These are phyloP conservation scores for Hydnum rufescens DNA, from an alignment of 768 basidiomycete genomes.

Conservation along the genomic window DNA sequence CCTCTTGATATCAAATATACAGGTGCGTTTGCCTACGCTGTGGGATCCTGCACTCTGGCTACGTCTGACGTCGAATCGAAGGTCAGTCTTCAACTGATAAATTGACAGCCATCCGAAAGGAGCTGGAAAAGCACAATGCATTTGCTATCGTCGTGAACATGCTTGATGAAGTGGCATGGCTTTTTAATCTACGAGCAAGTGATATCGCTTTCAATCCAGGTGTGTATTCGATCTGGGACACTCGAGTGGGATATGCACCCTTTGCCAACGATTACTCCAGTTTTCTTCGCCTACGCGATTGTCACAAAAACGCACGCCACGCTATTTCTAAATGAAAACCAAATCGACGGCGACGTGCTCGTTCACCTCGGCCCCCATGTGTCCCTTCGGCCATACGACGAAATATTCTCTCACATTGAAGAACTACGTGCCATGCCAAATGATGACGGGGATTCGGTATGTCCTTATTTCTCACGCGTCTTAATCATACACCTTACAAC, in stretches of 20 bases:
- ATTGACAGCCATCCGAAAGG: constrained; percentile 41
- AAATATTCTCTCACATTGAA: constrained; percentile 44
- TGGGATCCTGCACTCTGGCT: not conserved
- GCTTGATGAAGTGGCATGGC: constrained; percentile 90
- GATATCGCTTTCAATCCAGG: constrained; percentile 83
- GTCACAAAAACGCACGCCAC: constrained; percentile 35
- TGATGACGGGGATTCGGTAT: constrained; percentile 3
- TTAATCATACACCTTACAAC: not conserved
- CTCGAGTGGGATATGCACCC: not conserved
- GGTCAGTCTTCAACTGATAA: constrained; percentile 50
- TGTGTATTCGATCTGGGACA: constrained; percentile 10
- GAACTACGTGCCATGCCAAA: constrained; percentile 16
- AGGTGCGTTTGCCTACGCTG: constrained; percentile 20
- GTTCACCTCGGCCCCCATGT: constrained; percentile 35
- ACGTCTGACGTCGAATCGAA: constrained; percentile 10
- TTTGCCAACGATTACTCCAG: constrained; percentile 25
- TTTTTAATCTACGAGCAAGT: constrained; percentile 78
- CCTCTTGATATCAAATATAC: constrained; percentile 55
- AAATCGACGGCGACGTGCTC: constrained; percentile 27
- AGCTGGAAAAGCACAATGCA: constrained; percentile 34
- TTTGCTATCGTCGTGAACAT: constrained; percentile 58
- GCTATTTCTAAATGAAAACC: constrained; percentile 45
- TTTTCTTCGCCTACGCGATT: constrained; percentile 85
- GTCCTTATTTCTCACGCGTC: constrained; percentile 9
- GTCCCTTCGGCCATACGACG: constrained; percentile 47